These are phyloP conservation scores for Poronia punctata DNA, from an alignment of 495 filamentous ascomycete species.

Conservation along the genomic window DNA sequence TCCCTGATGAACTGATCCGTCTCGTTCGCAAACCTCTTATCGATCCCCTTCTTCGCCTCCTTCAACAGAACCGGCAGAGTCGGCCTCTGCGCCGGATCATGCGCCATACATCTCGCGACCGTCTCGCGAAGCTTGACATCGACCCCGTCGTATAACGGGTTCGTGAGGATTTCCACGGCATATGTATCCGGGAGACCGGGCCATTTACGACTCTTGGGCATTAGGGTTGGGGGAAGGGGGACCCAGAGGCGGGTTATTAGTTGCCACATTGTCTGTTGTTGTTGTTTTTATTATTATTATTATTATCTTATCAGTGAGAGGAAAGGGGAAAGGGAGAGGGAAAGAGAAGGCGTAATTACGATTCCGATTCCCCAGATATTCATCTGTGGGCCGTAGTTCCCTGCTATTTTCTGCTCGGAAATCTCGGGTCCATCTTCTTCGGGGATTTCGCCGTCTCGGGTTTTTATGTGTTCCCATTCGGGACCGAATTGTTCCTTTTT, in stretches of 20 bases:
- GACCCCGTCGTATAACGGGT: background rate
- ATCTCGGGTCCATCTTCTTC: conserved; percentile 3
- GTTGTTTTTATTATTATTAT: too few relatives aligned
- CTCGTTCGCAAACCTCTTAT: background rate
- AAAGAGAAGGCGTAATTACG: conserved; percentile 9
- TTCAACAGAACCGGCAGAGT: background rate
- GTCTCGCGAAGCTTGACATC: conserved; percentile 7
- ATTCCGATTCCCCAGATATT: conserved; percentile 15
- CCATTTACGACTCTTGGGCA: background rate
- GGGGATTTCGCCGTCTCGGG: background rate
- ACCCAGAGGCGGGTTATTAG: conserved; percentile 6
- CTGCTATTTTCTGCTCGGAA: conserved; percentile 6
- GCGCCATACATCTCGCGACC: conserved; percentile 10
- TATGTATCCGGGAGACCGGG: background rate
- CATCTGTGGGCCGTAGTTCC: conserved; percentile 9
- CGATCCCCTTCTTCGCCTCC: conserved; percentile 1
- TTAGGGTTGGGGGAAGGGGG: conserved; percentile 1
- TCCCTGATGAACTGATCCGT: background rate
- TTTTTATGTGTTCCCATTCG: conserved; percentile 11
- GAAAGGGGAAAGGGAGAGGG: background rate
- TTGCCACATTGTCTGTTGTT: conserved; percentile 13
- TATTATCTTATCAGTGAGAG: background rate
- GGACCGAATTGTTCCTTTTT: conserved; percentile 18
- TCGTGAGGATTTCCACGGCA: conserved; percentile 1
- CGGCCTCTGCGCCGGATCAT: conserved; percentile 9